These are phyloP conservation scores for Hypoxylon perforatum DNA, from an alignment of 495 filamentous ascomycete genomes.

Conservation along the genomic window DNA sequence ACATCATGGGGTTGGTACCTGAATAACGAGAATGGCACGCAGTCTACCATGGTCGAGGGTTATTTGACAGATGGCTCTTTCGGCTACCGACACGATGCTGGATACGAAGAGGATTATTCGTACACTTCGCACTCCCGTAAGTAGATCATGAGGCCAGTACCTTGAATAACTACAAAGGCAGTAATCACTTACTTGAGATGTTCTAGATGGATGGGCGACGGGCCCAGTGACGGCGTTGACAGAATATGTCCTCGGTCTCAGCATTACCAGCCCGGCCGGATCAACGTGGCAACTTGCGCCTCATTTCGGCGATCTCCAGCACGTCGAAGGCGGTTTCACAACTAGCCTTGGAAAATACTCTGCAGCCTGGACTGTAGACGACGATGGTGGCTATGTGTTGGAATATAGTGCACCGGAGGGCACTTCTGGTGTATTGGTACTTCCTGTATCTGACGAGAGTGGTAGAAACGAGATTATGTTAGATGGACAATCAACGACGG, in stretches of 20 bases:
- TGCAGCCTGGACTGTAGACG: slow-evolving; percentile 16
- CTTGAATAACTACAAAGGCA: neutral
- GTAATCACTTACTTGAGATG: slow-evolving; percentile 2
- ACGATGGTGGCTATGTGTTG: slow-evolving; percentile 18
- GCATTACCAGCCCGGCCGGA: slow-evolving; percentile 61
- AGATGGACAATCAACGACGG: slow-evolving; percentile 17
- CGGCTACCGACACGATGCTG: slow-evolving; percentile 66
- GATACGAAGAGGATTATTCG: slow-evolving; percentile 60
- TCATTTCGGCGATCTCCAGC: slow-evolving; percentile 66
- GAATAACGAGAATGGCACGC: slow-evolving; percentile 68
- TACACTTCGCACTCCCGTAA: slow-evolving; percentile 66
- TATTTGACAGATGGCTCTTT: slow-evolving; percentile 68
- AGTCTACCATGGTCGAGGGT: slow-evolving; percentile 72
- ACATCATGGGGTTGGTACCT: slow-evolving; percentile 73
- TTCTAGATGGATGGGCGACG: slow-evolving; percentile 65
- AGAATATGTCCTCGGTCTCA: slow-evolving; percentile 66
- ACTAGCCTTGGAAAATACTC: slow-evolving; percentile 64
- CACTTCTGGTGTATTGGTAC: slow-evolving; percentile 26
- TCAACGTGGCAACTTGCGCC: slow-evolving; percentile 67
- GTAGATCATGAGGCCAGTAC: slow-evolving; percentile 34
- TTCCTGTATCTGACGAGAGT: slow-evolving; percentile 13
- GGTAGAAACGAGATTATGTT: slow-evolving; percentile 12
- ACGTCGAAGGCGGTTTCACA: slow-evolving; percentile 67
- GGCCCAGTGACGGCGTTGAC: slow-evolving; percentile 69
- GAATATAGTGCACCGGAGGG: slow-evolving; percentile 25